Base-by-base conservation (phyloP, 2,329 filamentous ascomycete species). In the Diaporthe ampelina region DNA sequence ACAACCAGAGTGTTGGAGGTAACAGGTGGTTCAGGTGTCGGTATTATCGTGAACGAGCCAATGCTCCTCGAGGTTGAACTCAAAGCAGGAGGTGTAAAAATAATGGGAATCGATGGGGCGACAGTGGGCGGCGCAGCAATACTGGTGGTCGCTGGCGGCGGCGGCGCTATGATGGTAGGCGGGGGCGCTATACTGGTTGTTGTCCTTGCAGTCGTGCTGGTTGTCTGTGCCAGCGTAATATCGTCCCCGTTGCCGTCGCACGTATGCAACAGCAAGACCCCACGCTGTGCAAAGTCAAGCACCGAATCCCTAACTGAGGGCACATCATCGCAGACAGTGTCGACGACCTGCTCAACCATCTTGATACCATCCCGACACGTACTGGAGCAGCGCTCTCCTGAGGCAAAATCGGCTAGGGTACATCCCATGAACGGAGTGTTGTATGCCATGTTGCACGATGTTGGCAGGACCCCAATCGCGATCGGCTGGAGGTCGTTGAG, bases 281-380 rank as follows among this genome's bases (percentile, higher is more conserved):
- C 68, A 8, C 67, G 63, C n/a, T 72, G 72, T 32, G 74, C 74
- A 26, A 70, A 81, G 7, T 80, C 81, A 19, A 87, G 76, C 17
- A 87, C 75, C 2, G 85, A 82, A 21, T 80, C 77, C 0, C 76
- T 63, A 24, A 79, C 75, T 0, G 91, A 92, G 19, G 90, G 89
- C 32, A 92, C 93, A 72, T 94, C 93, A 5, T 93, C 93, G 80
- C 96, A 96, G 83, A 93, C 90, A 56, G 88, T 85, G 63, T 90
- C 88, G 50, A 93, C 89, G 43, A 92, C 93, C 78, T 95, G 92
- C 65, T 93, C 92, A 82, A 97, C 92, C 65, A 97, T 87, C 77
- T 94, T 91, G 43, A 98, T 94, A 72, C 93, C 82, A 10, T 75
- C 74, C 54, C 79, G 79, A 76, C 86, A 88, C 4, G 71, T 74